Evolutionary conservation across 306 rosid species (phyloP).

Genomic region (Cucumis melo): DNA sequence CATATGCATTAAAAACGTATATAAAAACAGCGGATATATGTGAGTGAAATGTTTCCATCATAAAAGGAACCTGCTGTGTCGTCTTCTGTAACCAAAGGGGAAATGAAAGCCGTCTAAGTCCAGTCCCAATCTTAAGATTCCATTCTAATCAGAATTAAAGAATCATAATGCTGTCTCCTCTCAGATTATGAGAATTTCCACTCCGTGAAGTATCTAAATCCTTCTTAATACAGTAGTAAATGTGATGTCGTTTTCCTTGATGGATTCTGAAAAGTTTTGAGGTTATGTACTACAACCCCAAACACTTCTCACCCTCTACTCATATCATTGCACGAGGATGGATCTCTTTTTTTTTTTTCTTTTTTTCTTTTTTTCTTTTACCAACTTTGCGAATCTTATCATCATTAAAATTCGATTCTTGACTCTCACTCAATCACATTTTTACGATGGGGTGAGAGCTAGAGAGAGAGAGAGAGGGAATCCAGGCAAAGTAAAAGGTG

Average conservation of each 20-base stretch:
- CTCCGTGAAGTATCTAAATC: neutral
- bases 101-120: neutral
- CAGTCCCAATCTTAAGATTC: neutral
- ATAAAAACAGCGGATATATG: neutral
- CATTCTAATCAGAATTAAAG: neutral
- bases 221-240: neutral
- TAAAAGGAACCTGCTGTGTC: neutral
- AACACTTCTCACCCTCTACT: neutral
- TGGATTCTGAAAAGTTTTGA: neutral
- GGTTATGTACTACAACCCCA: neutral
- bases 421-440: neutral
- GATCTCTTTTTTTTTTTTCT: no score
- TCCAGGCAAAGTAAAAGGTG: neutral
- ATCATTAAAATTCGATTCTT: conserved; percentile 1
- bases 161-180: neutral
- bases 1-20: neutral
- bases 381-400: neutral
- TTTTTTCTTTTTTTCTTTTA: neutral
- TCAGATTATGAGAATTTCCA: neutral
- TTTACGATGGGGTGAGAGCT: neutral
- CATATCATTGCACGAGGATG: neutral
- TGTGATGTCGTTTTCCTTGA: neutral
- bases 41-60: neutral
- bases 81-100: neutral
- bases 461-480: neutral